These are phyloP conservation scores for Knoxia roxburghii DNA, from an alignment of 257 asterid genomes.

Conservation along the genomic window DNA sequence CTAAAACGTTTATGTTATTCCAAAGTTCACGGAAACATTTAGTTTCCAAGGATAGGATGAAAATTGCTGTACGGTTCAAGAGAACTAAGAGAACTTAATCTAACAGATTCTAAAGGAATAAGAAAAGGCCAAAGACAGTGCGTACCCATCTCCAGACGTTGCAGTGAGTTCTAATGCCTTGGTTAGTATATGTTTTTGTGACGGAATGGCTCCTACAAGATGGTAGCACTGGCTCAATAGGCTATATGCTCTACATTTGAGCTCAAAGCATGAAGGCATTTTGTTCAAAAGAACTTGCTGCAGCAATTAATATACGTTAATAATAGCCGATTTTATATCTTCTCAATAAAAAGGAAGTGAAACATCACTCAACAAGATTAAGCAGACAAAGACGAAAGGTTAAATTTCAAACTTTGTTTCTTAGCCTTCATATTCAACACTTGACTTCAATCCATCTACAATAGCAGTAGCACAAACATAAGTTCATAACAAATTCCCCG, in stretches of 20 bases:
- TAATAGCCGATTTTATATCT: constrained; percentile 1
- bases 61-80: background rate
- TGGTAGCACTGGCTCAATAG: constrained; percentile 95
- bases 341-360: background rate
- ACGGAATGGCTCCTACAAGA: constrained; percentile 95
- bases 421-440: background rate
- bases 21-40: background rate
- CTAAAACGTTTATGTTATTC: background rate
- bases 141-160: constrained; percentile 88
- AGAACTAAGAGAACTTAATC: background rate
- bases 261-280: constrained; percentile 95
- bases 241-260: constrained; percentile 94
- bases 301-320: constrained; percentile 33
- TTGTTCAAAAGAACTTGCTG: constrained; percentile 97
- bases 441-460: background rate
- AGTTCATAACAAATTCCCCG: background rate
- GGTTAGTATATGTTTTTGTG: constrained; percentile 82
- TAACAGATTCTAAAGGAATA: background rate
- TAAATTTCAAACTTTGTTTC: background rate
- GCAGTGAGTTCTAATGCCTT: constrained; percentile 85
- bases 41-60: background rate
- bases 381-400: background rate
- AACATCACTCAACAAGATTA: background rate
- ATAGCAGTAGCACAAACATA: background rate
- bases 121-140: constrained; percentile 16